Evolutionary conservation across 2,329 filamentous ascomycete genomes (phyloP).

Genomic region (Aspergillus ochraceus): DNA sequence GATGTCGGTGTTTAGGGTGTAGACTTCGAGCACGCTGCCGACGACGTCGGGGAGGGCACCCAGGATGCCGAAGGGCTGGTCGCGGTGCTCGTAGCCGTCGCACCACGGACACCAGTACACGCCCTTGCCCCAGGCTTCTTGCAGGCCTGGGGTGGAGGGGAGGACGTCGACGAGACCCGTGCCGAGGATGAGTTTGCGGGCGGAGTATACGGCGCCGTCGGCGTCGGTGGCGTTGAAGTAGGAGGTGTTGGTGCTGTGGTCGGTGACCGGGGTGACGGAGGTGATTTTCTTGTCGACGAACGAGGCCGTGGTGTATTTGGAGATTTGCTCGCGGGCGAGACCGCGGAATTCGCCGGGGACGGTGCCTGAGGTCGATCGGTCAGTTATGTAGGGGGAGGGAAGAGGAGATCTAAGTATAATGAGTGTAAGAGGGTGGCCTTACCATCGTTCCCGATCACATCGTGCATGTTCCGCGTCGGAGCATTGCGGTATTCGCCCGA

Average conservation of each 20-base stretch:
- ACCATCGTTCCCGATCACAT: conserved; percentile 63
- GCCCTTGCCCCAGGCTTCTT: conserved; percentile 59
- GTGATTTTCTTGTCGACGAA: conserved; percentile 56
- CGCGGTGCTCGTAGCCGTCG: conserved; percentile 62
- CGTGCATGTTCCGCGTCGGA: conserved; percentile 60
- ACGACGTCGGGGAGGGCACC: conserved; percentile 48
- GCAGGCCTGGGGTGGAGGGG: conserved; percentile 55
- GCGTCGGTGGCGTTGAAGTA: conserved; percentile 48
- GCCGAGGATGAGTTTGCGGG: conserved; percentile 58
- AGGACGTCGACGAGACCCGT: conserved; percentile 59
- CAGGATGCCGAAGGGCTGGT: conserved; percentile 58
- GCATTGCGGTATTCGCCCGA: conserved; percentile 60
- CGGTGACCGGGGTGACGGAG: conserved; percentile 26
- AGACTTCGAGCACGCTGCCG: conserved; percentile 51
- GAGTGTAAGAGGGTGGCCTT: background rate
- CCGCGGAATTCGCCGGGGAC: conserved; percentile 56
- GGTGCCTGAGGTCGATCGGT: conserved; percentile 43
- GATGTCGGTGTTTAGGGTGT: conserved; percentile 57
- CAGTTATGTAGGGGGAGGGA: conserved; percentile 2
- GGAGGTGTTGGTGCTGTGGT: conserved; percentile 37
- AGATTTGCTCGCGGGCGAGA: conserved; percentile 54
- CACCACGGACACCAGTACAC: conserved; percentile 68
- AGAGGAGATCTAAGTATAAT: conserved; percentile 3
- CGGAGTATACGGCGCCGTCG: conserved; percentile 39
- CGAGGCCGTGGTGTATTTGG: conserved; percentile 51